Evolutionary conservation across 306 rosid species (phyloP).

Genomic region (Casuarina equisetifolia): DNA sequence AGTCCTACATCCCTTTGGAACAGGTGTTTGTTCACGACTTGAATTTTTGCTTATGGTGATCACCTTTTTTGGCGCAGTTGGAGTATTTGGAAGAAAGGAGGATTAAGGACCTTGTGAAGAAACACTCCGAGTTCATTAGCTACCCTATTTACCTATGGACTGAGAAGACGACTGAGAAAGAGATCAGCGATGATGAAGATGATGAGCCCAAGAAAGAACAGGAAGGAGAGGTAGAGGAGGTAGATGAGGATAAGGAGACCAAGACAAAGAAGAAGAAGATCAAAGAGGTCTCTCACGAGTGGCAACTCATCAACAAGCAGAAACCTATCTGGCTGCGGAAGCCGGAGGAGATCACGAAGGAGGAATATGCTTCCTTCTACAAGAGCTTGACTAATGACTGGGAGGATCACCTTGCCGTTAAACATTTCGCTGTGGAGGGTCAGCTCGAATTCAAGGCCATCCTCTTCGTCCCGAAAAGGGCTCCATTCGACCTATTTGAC

Average conservation of each 20-base stretch:
- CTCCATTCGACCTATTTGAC: constrained; percentile 71
- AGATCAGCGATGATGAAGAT: constrained; percentile 68
- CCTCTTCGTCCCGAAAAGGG: constrained; percentile 66
- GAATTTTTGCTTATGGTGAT: not conserved
- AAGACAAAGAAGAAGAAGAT: constrained; percentile 62
- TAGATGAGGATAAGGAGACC: constrained; percentile 57
- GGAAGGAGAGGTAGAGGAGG: constrained; percentile 59
- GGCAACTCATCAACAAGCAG: constrained; percentile 75
- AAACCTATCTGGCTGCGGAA: constrained; percentile 76
- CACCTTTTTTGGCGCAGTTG: constrained; percentile 31
- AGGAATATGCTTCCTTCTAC: constrained; percentile 68
- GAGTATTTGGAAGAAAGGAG: constrained; percentile 72
- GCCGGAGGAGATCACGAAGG: constrained; percentile 72
- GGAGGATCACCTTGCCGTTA: constrained; percentile 75
- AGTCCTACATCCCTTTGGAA: not conserved
- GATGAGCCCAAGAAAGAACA: constrained; percentile 68
- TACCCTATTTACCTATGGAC: constrained; percentile 70
- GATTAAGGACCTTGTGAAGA: constrained; percentile 73
- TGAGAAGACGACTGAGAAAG: constrained; percentile 68
- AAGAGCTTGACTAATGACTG: constrained; percentile 74
- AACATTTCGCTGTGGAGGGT: constrained; percentile 71
- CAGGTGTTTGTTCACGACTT: not conserved
- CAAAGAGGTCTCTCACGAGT: constrained; percentile 66
- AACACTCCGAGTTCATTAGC: constrained; percentile 70
- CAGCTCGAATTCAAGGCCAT: constrained; percentile 77